Base-by-base conservation (phyloP, 2,329 filamentous ascomycete genomes). In the Curvularia sp. region DNA sequence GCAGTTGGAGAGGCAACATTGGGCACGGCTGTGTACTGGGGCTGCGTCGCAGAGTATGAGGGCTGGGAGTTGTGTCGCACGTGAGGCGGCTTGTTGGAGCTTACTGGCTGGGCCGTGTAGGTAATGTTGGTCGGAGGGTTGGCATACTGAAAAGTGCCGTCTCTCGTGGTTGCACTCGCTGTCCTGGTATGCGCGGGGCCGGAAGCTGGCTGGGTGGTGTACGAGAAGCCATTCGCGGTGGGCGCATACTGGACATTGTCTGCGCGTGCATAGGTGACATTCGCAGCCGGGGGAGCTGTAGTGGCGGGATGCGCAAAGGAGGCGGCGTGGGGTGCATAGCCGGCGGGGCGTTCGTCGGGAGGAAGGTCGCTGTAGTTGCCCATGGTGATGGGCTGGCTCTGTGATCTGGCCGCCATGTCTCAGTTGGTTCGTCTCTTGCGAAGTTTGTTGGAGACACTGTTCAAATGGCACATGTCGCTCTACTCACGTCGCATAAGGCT, bases 361-460 rank as follows among this genome's bases (percentile, higher is more conserved):
- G 80, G 80, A 9, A 80, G 72, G 60, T 82, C 79, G 24, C 71
- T 68, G 59, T 78, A 81, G 53, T 75, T 77, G 50, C 79, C 79
- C 78, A 80, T 81, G 49, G 78, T 80, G 33, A 79, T 75, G 61
- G 72, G 72, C 46, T 74, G 67, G 57, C 58, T 64, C 33, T 58
- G 57, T 26, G 67, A 66, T 66, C 73, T 76, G 62, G 67, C 49
- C 46, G 69, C 70, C 72, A 75, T 75, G 50, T 68, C 63, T 75
- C 67, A 74, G 73, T 64, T 60, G 33, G 49, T 31, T 60, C 33
- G 53, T 39, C 60, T 59, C 48, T 51, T 39, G 47, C 49, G 18
- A 44, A 46, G 41, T 50, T 33, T 49, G 51, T 49, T 28, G 44
- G 49, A 58, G 33, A 48, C 43, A 41, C 5, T 38, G 20, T 30